A percentile compares a stretch with the other conserved stretches of the same genome.
Evolutionary conservation across 805 yeast genomes (phyloP).

Genomic region (Saccharomyces jurei): DNA sequence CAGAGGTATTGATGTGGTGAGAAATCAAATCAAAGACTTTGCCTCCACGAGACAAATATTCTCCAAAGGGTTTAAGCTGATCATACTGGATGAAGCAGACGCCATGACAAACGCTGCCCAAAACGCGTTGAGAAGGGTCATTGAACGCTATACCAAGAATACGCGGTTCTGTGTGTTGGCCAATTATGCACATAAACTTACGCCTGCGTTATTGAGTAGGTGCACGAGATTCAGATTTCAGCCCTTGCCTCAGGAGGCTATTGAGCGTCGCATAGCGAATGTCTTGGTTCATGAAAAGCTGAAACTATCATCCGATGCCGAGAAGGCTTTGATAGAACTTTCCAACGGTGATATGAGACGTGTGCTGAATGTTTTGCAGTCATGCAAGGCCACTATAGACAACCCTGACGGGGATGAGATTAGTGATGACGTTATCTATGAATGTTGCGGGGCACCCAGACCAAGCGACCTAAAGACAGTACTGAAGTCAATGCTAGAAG

Average conservation of each 20-base stretch:
- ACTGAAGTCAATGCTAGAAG: conserved; percentile 68
- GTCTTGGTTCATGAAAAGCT: conserved; percentile 67
- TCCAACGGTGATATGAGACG: conserved; percentile 96
- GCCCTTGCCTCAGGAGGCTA: conserved; percentile 65
- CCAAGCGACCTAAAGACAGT: conserved; percentile 76
- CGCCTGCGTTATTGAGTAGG: conserved; percentile 89
- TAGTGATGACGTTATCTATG: conserved; percentile 71
- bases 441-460: conserved; percentile 92
- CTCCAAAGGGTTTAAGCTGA: conserved; percentile 73
- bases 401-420: conserved; percentile 44
- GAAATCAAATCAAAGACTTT: conserved; percentile 93
- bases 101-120: conserved; percentile 88
- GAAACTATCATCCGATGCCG: conserved; percentile 50
- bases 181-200: conserved; percentile 88
- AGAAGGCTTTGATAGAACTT: conserved; percentile 55
- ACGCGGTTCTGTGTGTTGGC: conserved; percentile 95
- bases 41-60: conserved; percentile 95
- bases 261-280: conserved; percentile 54
- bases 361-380: conserved; percentile 87
- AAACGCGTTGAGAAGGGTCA: conserved; percentile 67
- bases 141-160: conserved; percentile 88
- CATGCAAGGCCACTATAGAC: conserved; percentile 74
- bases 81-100: conserved; percentile 93
- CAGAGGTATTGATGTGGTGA: conserved; percentile 95
- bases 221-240: conserved; percentile 92